Base-by-base conservation (phyloP, 2,329 filamentous ascomycete genomes). In the Penicillium sp. region DNA sequence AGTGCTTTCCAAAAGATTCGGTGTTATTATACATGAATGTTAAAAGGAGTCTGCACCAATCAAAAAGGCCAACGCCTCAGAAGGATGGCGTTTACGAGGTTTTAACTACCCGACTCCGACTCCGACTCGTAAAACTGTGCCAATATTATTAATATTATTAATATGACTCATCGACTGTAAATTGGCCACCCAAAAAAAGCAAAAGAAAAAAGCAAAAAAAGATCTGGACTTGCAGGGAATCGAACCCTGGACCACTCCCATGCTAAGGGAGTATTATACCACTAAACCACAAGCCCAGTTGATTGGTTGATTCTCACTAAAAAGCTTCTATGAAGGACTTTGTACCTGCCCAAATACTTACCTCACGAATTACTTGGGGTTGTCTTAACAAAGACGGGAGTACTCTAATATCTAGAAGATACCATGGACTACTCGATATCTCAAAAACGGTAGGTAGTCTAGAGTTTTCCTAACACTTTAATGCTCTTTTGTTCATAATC, bases 241-340 rank as follows among this genome's bases (percentile, higher is more conserved):
- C 74, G 74, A 77, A 77, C 74, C 74, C 73, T 70, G 72, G 74
- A 77, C 75, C 75, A 71, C 75, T 69, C 75, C 74, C 75, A 77
- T 76, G 72, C 74, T 76, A 76, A 76, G 74, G 72, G 73, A 67
- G 72, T 72, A 76, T 76, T 74, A 76, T 77, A 77, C 75, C 75
- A 76, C 74, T 76, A 76, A 76, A 77, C 74, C 74, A 76, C 72
- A 68, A 68, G 66, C 66, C 66, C 66, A 59, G 31, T 35, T 35
- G 31, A 35, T 35, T 35, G 31, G 6, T 35, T 6, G 14, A 2
- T 35, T 7, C 5, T 5, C 2, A 8, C 5, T 11, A 16, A 16
- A 7, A 16, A 3, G 14, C 2, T 1, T 31, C 11, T 31, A 31
- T 31, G 11, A 30, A 30, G n/a, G n/a, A n/a, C n/a, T n/a, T n/a